phyloP scores from a whole-genome alignment of 2,329 filamentous ascomycete genomes.

The Colletotrichum chlorophyti region DNA sequence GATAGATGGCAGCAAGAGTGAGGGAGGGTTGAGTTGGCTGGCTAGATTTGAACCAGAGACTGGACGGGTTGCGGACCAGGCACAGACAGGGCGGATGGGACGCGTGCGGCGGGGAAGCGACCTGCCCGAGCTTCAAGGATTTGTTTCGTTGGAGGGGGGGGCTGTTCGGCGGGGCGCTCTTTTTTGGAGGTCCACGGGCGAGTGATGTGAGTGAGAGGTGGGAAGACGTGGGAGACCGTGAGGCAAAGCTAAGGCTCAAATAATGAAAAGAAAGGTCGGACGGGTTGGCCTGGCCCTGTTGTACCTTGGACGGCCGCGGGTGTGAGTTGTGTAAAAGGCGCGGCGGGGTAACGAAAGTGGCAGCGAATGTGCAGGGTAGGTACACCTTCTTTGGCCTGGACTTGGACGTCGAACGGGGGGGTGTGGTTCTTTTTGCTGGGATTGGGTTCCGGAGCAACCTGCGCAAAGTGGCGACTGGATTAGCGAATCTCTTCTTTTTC shows the following conservation, averaged over 20 bases:
- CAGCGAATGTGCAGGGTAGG: slow-evolving; percentile 12
- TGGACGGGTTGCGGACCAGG: too few species aligned
- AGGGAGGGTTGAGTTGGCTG: too few species aligned
- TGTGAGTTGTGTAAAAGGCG: slow-evolving; percentile 8
- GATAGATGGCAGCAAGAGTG: slow-evolving; percentile 5
- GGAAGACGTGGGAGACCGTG: too few species aligned
- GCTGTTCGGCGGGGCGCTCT: slow-evolving; percentile 21
- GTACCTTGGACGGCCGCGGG: too few species aligned
- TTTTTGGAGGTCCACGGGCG: not conserved
- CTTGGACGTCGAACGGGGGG: not conserved
- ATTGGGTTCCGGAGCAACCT: slow-evolving; percentile 20
- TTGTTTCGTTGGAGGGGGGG: slow-evolving; percentile 25
- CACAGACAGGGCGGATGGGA: too few species aligned
- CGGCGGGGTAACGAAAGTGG: slow-evolving; percentile 22
- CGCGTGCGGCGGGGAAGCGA: slow-evolving; percentile 22
- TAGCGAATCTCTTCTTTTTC: slow-evolving; percentile 19
- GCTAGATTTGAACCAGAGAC: slow-evolving; percentile 25
- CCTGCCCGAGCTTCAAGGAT: slow-evolving; percentile 26
- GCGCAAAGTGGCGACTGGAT: slow-evolving; percentile 18
- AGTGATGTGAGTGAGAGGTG: not conserved
- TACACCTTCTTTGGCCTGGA: slow-evolving; percentile 6
- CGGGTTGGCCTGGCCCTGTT: too few species aligned
- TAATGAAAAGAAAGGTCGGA: too few species aligned
- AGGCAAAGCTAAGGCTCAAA: too few species aligned
- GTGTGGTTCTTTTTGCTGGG: slow-evolving; percentile 19